Evolutionary conservation across 139 green algal genomes (phyloP).

Genomic region (Raphidocelis subcapitata): DNA sequence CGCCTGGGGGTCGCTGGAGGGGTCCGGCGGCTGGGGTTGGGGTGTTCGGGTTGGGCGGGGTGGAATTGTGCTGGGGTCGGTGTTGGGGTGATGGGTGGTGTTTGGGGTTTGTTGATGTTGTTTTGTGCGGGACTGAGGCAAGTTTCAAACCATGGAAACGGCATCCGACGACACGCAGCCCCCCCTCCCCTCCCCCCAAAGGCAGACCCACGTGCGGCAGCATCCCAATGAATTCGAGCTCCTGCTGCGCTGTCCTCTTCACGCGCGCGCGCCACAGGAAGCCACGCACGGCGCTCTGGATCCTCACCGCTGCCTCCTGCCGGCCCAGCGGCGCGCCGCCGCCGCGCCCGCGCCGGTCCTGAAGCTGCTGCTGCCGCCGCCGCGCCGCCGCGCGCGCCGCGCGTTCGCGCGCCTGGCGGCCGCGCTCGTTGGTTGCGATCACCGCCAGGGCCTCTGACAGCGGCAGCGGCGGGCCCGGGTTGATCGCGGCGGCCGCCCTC

Average conservation of each 20-base stretch:
- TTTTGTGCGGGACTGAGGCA: too few species aligned
- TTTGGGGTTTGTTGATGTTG: too few species aligned
- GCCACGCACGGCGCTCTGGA: slow-evolving; percentile 70
- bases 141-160: too few species aligned
- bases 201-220: slow-evolving; percentile 47
- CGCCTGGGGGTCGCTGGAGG: slow-evolving; percentile 49
- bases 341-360: slow-evolving; percentile 48
- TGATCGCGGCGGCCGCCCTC: not conserved
- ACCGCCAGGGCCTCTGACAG: slow-evolving; percentile 67
- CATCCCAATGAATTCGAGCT: slow-evolving; percentile 90
- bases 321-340: slow-evolving; percentile 54
- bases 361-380: slow-evolving; percentile 60
- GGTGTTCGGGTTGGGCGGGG: not conserved
- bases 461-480: slow-evolving; percentile 44
- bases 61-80: not conserved
- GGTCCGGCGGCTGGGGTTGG: slow-evolving; percentile 40
- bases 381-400: slow-evolving; percentile 43
- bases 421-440: slow-evolving; percentile 74
- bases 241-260: slow-evolving; percentile 46
- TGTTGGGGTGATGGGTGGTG: not conserved
- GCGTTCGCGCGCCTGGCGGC: slow-evolving; percentile 53
- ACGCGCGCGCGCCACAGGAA: slow-evolving; percentile 61
- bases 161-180: too few species aligned
- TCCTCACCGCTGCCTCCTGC: slow-evolving; percentile 67
- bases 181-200: too few species aligned